Percentiles rank a stretch among this genome's conserved stretches.
Conservation (phyloP, 2,329 filamentous ascomycete species). For the Lecanoromycetidae sp. region DNA sequence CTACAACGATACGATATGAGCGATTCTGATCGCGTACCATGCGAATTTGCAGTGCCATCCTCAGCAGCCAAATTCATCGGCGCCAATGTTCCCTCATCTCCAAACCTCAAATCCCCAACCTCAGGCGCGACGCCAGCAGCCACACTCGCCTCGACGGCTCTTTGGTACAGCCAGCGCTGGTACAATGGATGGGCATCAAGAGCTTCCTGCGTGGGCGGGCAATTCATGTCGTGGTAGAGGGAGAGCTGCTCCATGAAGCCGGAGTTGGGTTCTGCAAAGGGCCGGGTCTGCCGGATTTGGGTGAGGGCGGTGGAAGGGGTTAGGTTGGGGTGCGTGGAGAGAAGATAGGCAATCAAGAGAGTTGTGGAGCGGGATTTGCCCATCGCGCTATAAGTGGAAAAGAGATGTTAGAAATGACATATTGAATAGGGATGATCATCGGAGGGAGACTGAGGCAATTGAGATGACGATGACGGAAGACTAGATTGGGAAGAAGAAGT, state of each 20-base stretch:
- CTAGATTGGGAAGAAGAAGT: background rate
- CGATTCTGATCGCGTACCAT: slow-evolving; percentile 22
- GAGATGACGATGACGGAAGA: background rate
- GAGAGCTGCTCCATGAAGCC: slow-evolving; percentile 85
- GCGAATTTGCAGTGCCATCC: slow-evolving; percentile 54
- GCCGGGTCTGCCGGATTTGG: slow-evolving; percentile 56
- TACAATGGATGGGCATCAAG: slow-evolving; percentile 62
- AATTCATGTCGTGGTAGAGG: slow-evolving; percentile 79
- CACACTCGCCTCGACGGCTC: slow-evolving; percentile 54
- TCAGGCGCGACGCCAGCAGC: slow-evolving; percentile 69
- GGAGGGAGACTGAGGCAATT: background rate
- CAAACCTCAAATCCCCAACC: slow-evolving; percentile 62
- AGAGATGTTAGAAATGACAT: slow-evolving; percentile 4
- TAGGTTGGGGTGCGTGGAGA: slow-evolving; percentile 34
- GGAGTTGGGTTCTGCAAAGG: slow-evolving; percentile 75
- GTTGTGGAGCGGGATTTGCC: slow-evolving; percentile 89
- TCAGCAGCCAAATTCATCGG: background rate
- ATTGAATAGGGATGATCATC: background rate
- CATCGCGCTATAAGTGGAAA: slow-evolving; percentile 60
- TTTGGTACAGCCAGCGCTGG: slow-evolving; percentile 62
- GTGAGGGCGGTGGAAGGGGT: slow-evolving; percentile 49
- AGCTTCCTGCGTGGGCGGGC: slow-evolving; percentile 55
- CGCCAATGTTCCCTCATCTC: slow-evolving; percentile 36
- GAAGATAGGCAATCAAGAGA: slow-evolving; percentile 71
- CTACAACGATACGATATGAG: slow-evolving; percentile 56